Conservation (phyloP, 129 eudicot species). For the Smallanthus sonchifolius region DNA sequence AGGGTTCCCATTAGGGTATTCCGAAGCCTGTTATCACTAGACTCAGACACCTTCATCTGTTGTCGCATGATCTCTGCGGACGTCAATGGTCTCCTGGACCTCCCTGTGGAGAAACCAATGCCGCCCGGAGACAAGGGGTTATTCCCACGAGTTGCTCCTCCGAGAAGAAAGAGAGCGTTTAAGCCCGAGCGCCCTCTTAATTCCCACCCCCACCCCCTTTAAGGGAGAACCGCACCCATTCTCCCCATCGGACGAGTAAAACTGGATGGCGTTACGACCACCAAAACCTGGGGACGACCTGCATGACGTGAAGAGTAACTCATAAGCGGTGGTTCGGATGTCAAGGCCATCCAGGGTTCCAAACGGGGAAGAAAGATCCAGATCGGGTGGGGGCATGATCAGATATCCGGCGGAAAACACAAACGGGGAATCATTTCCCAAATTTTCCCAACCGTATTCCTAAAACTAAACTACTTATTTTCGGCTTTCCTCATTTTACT, state of each 20-base stretch:
- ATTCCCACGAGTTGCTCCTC: slow-evolving; percentile 30
- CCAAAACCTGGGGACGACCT: slow-evolving; percentile 97
- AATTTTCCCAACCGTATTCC: not conserved
- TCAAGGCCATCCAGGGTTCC: slow-evolving; percentile 55
- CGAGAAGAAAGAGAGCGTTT: slow-evolving; percentile 47
- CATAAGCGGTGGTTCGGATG: slow-evolving; percentile 75
- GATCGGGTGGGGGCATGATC: not conserved
- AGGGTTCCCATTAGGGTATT: slow-evolving; percentile 87
- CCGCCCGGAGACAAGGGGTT: not conserved
- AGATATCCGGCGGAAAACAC: not conserved
- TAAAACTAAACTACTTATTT: not conserved
- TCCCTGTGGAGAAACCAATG: slow-evolving; percentile 31
- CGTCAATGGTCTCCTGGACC: slow-evolving; percentile 66
- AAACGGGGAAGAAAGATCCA: slow-evolving; percentile 53
- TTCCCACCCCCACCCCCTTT: slow-evolving; percentile 54
- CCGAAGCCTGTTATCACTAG: slow-evolving; percentile 67
- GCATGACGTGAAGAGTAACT: slow-evolving; percentile 85
- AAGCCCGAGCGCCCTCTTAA: slow-evolving; percentile 81
- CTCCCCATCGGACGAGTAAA: slow-evolving; percentile 34
- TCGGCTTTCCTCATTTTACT: not conserved
- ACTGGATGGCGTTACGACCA: slow-evolving; percentile 51
- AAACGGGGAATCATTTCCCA: not conserved
- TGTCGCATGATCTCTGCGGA: slow-evolving; percentile 83
- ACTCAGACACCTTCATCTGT: slow-evolving; percentile 84
- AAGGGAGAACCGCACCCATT: not conserved